These are phyloP conservation scores for Persicaria tinctoria DNA, from an alignment of 148 eudicot species.

Conservation along the genomic window DNA sequence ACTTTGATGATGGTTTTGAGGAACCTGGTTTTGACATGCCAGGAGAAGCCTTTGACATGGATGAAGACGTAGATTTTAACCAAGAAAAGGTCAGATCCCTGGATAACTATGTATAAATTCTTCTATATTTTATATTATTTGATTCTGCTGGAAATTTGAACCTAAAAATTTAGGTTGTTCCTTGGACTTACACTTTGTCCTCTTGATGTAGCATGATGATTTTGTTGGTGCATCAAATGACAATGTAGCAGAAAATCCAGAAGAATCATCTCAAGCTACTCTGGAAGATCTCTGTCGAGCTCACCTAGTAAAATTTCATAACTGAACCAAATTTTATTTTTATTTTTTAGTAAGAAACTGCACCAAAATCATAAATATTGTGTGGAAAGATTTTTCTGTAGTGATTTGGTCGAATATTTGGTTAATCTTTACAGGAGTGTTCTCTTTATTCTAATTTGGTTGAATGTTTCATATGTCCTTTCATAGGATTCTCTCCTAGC, in stretches of 20 bases:
- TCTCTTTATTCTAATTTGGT: neutral
- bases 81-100: slow-evolving; percentile 43
- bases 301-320: slow-evolving; percentile 52
- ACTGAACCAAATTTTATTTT: neutral
- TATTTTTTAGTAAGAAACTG: neutral
- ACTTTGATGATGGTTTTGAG: slow-evolving; percentile 49
- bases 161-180: neutral
- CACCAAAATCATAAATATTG: neutral
- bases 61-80: slow-evolving; percentile 38
- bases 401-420: neutral
- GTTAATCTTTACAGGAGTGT: neutral
- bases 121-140: neutral
- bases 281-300: slow-evolving; percentile 94
- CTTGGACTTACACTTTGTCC: slow-evolving; percentile 14
- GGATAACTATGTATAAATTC: neutral
- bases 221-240: slow-evolving; percentile 28
- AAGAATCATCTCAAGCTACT: slow-evolving; percentile 51
- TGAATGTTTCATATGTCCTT: slow-evolving; percentile 6
- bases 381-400: neutral
- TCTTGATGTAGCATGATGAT: slow-evolving; percentile 47
- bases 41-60: slow-evolving; percentile 30
- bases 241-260: slow-evolving; percentile 24
- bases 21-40: slow-evolving; percentile 70
- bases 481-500: slow-evolving; percentile 82
- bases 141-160: neutral